These are phyloP conservation scores for Kurtzmaniella cleridarum DNA, from an alignment of 805 yeast species.

Conservation along the genomic window DNA sequence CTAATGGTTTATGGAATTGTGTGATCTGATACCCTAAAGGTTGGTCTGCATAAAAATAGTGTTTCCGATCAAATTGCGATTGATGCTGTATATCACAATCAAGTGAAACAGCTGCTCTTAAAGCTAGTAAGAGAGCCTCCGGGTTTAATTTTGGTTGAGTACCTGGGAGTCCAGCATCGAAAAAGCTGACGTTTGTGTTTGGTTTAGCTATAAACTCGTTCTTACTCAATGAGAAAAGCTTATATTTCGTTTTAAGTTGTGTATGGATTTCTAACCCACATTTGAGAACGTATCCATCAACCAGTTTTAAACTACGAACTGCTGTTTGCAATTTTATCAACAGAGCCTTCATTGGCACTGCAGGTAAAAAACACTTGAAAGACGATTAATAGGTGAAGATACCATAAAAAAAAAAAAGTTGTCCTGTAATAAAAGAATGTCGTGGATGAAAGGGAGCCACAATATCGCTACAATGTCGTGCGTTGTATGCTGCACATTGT, in stretches of 20 bases:
- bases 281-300: conserved; percentile 37
- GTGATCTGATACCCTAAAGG: conserved; percentile 96
- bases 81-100: conserved; percentile 48
- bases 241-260: conserved; percentile 67
- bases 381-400: too few relatives aligned
- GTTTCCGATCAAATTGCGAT: conserved; percentile 86
- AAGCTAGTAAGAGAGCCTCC: conserved; percentile 65
- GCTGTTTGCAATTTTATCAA: not conserved
- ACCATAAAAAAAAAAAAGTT: too few relatives aligned
- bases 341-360: too few relatives aligned
- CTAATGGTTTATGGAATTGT: conserved; percentile 78
- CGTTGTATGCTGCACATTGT: too few relatives aligned
- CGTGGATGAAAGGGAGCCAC: too few relatives aligned
- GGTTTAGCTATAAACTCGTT: conserved; percentile 47
- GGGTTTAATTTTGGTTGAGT: conserved; percentile 80
- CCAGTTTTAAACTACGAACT: conserved; percentile 8
- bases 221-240: conserved; percentile 67
- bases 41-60: conserved; percentile 94
- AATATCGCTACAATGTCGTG: too few relatives aligned
- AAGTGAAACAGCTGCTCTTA: conserved; percentile 68
- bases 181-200: conserved; percentile 67
- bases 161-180: conserved; percentile 87
- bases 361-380: too few relatives aligned
- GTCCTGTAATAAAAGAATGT: too few relatives aligned
- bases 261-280: conserved; percentile 95